Evolutionary conservation across 1,284 basidiomycete genomes (phyloP), one percentile per base, ranked within the genome.

Genomic region (Cryptococcus wingfieldii): DNA sequence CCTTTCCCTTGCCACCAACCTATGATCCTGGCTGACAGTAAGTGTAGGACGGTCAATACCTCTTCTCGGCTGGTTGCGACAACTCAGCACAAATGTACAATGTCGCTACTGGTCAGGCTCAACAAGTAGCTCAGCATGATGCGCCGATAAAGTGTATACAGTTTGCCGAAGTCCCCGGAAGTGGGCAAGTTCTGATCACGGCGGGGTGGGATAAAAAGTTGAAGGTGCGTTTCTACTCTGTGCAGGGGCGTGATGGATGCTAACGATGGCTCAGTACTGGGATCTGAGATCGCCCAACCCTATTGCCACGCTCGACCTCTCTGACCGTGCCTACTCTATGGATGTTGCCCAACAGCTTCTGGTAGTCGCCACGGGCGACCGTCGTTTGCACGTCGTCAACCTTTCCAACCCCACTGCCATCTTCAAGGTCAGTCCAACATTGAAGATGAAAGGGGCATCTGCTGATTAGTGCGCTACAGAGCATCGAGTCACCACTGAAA

Each of bases 171-270:
- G 79, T 83, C 14, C 84, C 84, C 8, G 65, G 67, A 10, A 58
- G 58, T 75, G 68, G 82, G 42, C 84, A 87, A 9, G 83, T 90
- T 55, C 79, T 92, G 38, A 87, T 85, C 14, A 94, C 91, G 0
- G 91, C 89, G 1, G 88, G 88, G 52, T 96, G 91, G 91, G 92
- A 96, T 73, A 91, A 90, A 77, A 89, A 87, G 13, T 72, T 94
- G 66, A 92, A 90, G 81, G 88, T 90, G 53, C n/a, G 6, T 19
- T 19, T 10, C 8, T 41, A 39, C 12, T 38, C 28, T 42, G 39
- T 23, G 10, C 34, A 8, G 4, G 2, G 4, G 31, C 2, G 25
- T 4, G 8, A 8, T 34, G 38, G 38, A 48, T 16, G n/a, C 50
- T 43, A 47, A 55, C 55, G 49, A 50, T 42, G 16, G 31, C 13